Percentiles rank a stretch among this genome's conserved stretches.
Evolutionary conservation across 305 asterid genomes (phyloP).

Genomic region (Fraxinus sp.): DNA sequence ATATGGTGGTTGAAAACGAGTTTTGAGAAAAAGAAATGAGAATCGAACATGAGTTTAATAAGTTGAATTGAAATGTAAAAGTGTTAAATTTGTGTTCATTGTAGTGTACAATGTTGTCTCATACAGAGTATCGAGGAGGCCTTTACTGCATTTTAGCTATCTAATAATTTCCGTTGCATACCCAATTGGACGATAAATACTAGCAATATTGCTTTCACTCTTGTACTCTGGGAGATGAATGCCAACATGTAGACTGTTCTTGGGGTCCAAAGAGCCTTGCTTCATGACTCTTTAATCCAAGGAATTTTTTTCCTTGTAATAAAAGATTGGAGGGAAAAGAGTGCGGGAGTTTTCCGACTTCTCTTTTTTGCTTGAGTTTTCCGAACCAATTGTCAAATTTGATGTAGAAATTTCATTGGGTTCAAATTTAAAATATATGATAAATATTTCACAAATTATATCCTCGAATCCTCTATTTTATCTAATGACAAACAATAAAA

Average conservation of each 20-base stretch:
- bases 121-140: background rate
- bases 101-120: background rate
- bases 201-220: background rate
- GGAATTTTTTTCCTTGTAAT: background rate
- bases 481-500: background rate
- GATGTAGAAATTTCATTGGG: background rate
- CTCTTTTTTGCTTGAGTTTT: background rate
- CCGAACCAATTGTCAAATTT: background rate
- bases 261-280: background rate
- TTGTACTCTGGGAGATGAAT: background rate
- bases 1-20: background rate
- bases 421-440: background rate
- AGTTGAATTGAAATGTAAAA: background rate
- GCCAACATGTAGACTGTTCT: background rate
- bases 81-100: background rate
- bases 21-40: no score
- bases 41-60: background rate
- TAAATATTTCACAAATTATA: background rate
- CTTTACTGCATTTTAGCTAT: background rate
- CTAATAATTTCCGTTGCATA: background rate
- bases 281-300: background rate
- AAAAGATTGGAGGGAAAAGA: background rate
- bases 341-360: background rate
- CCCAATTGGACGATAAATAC: background rate
- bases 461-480: background rate